Percentiles rank a stretch among this genome's conserved stretches.
Conservation (phyloP, 306 rosid genomes). For the Casuarina equisetifolia region DNA sequence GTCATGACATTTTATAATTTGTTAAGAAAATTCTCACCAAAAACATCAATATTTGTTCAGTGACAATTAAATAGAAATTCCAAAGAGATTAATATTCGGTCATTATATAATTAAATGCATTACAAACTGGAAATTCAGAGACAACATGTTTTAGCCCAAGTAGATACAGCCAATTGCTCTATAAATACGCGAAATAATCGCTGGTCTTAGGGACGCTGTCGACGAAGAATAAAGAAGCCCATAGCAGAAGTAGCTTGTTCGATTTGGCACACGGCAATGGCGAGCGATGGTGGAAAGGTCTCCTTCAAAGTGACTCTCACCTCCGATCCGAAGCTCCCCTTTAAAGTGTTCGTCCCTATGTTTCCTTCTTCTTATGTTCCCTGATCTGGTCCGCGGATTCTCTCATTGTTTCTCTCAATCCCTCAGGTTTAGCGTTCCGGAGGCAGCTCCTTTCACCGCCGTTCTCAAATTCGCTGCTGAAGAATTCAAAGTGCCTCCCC, state of each 20-base stretch:
- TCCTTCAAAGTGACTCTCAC: slow-evolving; percentile 98
- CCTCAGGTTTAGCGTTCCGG: slow-evolving; percentile 91
- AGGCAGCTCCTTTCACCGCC: slow-evolving; percentile 98
- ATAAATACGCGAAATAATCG: not conserved
- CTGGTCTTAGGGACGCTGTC: not conserved
- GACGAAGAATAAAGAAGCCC: not conserved
- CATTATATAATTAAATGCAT: too few relatives aligned
- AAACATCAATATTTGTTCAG: too few relatives aligned
- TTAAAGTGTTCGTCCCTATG: slow-evolving; percentile 64
- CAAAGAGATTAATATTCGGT: too few relatives aligned
- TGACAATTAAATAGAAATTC: too few relatives aligned
- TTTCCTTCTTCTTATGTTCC: not conserved
- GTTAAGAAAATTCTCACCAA: too few relatives aligned
- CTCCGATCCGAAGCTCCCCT: slow-evolving; percentile 98
- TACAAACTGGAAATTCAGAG: too few relatives aligned
- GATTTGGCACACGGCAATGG: not conserved
- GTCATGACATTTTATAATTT: too few relatives aligned
- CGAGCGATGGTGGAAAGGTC: slow-evolving; percentile 68
- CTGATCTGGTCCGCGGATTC: not conserved
- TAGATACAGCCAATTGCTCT: not conserved
- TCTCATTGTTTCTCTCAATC: not conserved
- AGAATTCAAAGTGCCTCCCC: slow-evolving; percentile 98
- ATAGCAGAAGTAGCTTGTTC: not conserved
- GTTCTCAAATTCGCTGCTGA: slow-evolving; percentile 96
- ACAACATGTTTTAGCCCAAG: too few relatives aligned